Evolutionary conservation across 1,139 yeast genomes (phyloP), one percentile per base, ranked within the genome.

Genomic region (Sugiyamaella paludigena): DNA sequence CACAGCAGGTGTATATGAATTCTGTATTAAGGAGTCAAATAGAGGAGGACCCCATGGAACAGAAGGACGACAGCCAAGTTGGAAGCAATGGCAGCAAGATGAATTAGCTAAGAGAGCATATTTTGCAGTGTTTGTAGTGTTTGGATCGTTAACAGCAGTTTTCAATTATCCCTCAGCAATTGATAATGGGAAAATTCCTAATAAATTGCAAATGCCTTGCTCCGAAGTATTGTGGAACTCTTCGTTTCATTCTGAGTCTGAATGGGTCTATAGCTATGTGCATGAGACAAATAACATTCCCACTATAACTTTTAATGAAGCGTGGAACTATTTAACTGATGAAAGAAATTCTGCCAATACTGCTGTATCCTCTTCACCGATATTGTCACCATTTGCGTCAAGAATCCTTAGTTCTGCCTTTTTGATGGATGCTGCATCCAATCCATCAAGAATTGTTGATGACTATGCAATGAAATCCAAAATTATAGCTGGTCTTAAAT

Each of bases 211-310:
- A 24, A 52, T 68, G 31, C 72, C 72, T 4, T 66, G 71, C 53
- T 58, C 66, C 1, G 72, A 68, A 48, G 49, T 53, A 10, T 50
- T 64, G 16, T 66, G 70, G 70, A 62, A 58, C 46, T 43, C 65
- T 11, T 31, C 55, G 7, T 60, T 56, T 40, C 45, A 42, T n/a
- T 49, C 53, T 2, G 64, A 59, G 15, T 54, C 53, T 8, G 63
- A 59, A 15, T 60, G 64, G 64, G 41, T 47, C 11, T 42, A 48
- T 34, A 40, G 30, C 34, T 52, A 42, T 24, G 46, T 47, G 29
- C 35, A 44, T 13, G 53, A 51, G 24, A 36, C 43, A 24, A 35
- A 42, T 30, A 34, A 40, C n/a, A 35, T 46, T 9, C 38, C 45
- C 11, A 34, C 48, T 7, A 12, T 39, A 6, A 24, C 44, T n/a